Evolutionary conservation across 176 grass and related monocot species (phyloP), one percentile per base, ranked within the genome.

Genomic region (Bolboschoenus planiculmis): DNA sequence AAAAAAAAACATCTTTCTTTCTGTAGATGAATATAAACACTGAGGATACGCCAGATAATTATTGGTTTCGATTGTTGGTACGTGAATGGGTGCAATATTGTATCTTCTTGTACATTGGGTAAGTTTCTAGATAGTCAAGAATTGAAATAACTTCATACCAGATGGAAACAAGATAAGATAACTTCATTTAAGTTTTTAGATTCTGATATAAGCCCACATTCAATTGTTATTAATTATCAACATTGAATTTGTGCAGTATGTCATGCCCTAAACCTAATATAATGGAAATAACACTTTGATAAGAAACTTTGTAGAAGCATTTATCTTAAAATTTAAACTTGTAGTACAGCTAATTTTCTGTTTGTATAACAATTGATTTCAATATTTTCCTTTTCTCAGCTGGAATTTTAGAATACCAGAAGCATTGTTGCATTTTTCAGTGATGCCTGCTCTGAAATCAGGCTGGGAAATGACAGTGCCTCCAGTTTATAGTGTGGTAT

Each of bases 81-180:
- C 95, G 92, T 1, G 95, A 98, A 77, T 98, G 95, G 95, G 92
- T 94, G 43, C 95, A 98, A 42, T 93, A 94, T 78, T 93, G 92
- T 85, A 95, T 98, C 60, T 93, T 95, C 70, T 83, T 98, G 87
- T 98, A 98, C 85, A 95, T 90, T 59, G 95, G 95, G 95, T 98
- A 83, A 87, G 90, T 87, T 75, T 0, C 64, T 79, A 59, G 63
- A 4, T 35, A 33, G 2, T 6, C 15, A 39, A 47, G 18, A 70
- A 24, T 29, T 5, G 8, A 29, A 61, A 18, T 39, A 70, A 35
- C 65, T 70, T 70, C 37, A 0, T 2, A 46, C 40, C 13, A 21
- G 23, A 8, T 61, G 50, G 2, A 44, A 81, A 3, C 43, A 83
- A 42, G 36, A 70, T 20, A 47, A 15, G 1, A 53, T 50, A 61